phyloP scores from a whole-genome alignment of 2,329 filamentous ascomycete genomes.

The Colletotrichum sp. region DNA sequence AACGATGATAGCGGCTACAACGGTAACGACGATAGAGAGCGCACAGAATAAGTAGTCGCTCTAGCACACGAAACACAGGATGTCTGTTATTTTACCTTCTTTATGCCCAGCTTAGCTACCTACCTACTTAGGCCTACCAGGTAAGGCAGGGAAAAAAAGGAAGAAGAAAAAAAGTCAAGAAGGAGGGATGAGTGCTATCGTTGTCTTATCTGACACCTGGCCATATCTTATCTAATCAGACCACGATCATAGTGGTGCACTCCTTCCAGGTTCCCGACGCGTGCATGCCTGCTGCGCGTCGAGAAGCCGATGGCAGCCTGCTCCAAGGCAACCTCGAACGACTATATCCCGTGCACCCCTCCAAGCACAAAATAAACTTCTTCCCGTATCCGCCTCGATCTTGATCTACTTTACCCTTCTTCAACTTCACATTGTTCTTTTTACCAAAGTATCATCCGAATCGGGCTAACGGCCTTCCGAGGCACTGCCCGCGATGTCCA shows the following conservation, averaged over 20 bases:
- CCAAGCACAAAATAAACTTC: not conserved
- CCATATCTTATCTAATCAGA: not conserved
- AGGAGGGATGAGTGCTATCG: not conserved
- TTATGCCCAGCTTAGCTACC: too few species aligned
- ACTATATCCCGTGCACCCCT: not conserved
- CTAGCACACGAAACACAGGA: not conserved
- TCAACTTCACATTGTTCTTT: not conserved
- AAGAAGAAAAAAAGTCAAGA: too few species aligned
- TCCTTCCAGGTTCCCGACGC: not conserved
- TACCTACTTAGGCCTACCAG: too few species aligned
- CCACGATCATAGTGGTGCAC: slow-evolving; percentile 3
- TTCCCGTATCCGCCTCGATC: not conserved
- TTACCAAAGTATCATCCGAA: not conserved
- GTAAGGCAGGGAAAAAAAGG: too few species aligned
- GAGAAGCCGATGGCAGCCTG: not conserved
- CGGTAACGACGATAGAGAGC: not conserved
- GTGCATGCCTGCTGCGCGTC: not conserved
- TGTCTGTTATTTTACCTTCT: too few species aligned
- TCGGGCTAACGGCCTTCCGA: not conserved
- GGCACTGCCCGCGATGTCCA: slow-evolving; percentile 60
- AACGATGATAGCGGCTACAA: not conserved
- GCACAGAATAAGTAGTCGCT: not conserved
- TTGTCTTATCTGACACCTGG: not conserved
- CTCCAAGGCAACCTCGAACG: not conserved
- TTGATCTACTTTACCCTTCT: not conserved